Evolutionary conservation across 1,284 basidiomycete species (phyloP), one percentile per base, ranked within the genome.

Genomic region (Megacollybia platyphylla): DNA sequence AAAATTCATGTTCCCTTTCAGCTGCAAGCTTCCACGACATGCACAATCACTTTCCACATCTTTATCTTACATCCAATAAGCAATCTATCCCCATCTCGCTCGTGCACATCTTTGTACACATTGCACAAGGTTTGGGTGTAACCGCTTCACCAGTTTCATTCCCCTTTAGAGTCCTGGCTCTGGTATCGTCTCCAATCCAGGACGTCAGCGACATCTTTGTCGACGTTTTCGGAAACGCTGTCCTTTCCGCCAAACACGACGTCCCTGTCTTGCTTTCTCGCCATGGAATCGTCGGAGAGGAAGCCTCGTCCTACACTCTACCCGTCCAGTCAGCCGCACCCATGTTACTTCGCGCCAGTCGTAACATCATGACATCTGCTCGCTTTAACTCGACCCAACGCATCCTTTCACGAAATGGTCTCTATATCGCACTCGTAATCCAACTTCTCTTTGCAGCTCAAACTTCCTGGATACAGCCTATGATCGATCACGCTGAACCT

Each of bases 41-140:
- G 8, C 54, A 64, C 41, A 72, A 76, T 48, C 70, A 72, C 40
- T 78, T 79, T 45, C 75, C 79, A 2, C 77, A 79, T 49, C 54
- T 59, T 43, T 75, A 79, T 49, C 60, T 81, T n/a, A 63, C 59
- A 3, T 63, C 59, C 6, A 57, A 64, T 50, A 71, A 62, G 44
- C 56, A 55, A 7, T 71, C 74, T 0, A 67, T 80, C 39, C 78
- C 79, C 0, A 69, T 83, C 44, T 75, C 75, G 3, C 60, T 81
- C 26, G 70, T 72, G 36, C 76, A 72, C 54, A 53, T 77, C 24
- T 82, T 79, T 48, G 66, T 75, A 5, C 65, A 67, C 4, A 58
- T 83, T 36, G 65, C 65, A 7, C 62, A 64, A 10, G 63, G 72
- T 15, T 56, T 81, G 0, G 72, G 69, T 20, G 58, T 81, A 11